A percentile compares a stretch with the other conserved stretches of the same genome.
phyloP scores from a whole-genome alignment of 2,329 filamentous ascomycete genomes.

The Macrophomina tecta region DNA sequence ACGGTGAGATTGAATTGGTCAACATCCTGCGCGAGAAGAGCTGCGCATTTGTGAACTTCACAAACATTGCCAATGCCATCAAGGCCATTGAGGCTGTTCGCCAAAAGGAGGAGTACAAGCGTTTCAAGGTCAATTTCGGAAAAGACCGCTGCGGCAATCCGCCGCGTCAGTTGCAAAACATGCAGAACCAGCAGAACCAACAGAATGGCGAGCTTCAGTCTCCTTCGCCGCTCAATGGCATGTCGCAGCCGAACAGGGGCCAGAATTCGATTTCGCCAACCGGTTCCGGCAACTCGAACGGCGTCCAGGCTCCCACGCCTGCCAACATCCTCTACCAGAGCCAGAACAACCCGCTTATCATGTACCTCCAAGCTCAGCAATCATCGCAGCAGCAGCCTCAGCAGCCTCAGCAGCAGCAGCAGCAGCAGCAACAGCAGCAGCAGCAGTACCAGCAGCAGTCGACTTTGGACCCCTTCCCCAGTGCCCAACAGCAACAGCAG shows the following conservation, averaged over 20 bases:
- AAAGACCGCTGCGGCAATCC: slow-evolving; percentile 98
- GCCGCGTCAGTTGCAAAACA: slow-evolving; percentile 78
- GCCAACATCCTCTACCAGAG: slow-evolving; percentile 79
- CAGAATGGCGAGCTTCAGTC: slow-evolving; percentile 67
- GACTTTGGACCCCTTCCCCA: slow-evolving; percentile 39
- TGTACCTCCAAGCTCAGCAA: slow-evolving; percentile 87
- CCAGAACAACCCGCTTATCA: slow-evolving; percentile 84
- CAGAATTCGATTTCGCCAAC: slow-evolving; percentile 64
- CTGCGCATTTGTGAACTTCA: slow-evolving; percentile 99
- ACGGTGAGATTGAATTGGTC: slow-evolving; percentile 95
- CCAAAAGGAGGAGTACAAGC: slow-evolving; percentile 92
- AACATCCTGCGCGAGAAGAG: slow-evolving; percentile 98
- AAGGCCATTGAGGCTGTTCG: slow-evolving; percentile 97
- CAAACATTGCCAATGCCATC: slow-evolving; percentile 99
- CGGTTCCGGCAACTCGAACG: slow-evolving; percentile 61
- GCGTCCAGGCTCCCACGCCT: slow-evolving; percentile 68
- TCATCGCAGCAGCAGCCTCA: slow-evolving; percentile 76
- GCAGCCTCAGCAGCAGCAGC: slow-evolving; percentile 52
- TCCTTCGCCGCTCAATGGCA: slow-evolving; percentile 63
- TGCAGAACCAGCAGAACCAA: slow-evolving; percentile 64
- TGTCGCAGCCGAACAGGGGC: slow-evolving; percentile 58
- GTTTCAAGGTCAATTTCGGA: slow-evolving; percentile 99
- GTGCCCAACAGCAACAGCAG: slow-evolving; percentile 36
- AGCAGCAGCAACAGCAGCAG: slow-evolving; percentile 42
- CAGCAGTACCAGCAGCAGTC: slow-evolving; percentile 47